Base-by-base conservation (phyloP, 495 filamentous ascomycete genomes). In the Clavariopsis aquatica region DNA sequence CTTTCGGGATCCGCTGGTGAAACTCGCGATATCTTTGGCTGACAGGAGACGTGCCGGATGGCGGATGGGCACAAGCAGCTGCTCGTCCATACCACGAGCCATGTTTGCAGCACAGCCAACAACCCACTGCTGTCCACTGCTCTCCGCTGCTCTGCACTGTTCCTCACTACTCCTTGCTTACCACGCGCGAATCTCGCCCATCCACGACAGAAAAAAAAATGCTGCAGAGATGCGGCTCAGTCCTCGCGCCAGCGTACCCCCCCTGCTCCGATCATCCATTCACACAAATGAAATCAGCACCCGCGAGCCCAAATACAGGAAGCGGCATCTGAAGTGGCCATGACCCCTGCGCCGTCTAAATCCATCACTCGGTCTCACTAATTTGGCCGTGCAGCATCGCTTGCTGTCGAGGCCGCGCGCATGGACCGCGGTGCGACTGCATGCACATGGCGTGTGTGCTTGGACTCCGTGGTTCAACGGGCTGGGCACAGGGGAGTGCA, bases 301-400 rank as follows among this genome's bases (percentile, higher is more conserved):
- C 13, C 24, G 52, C n/a, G 36, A 8, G 10, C 20, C 56, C 60
- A 56, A 24, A 49, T 22, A 27, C 52, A 56, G 27, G 2, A 57
- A 46, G 57, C 46, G 55, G 57, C 58, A 62, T 67, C 57, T 31
- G 3, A 27, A 19, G 13, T 17, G 26, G n/a, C n/a, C 17, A 5
- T 17, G 17, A 7, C 51, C 63, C 63, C 34, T 60, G 64, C 57
- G 17, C 57, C 24, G 54, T 62, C 64, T 67, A 67, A 62, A 62
- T 62, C 52, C 36, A 62, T 67, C 57, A 15, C 64, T 13, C 26
- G 38, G 64, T 66, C 56, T 60, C 64, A 67, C 64, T 58, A 67
- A 67, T 57, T 62, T 62, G 64, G 43, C 56, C 64, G 23, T 67
- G 64, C 64, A 67, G 34, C 31, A 43, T 62, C 58, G 64, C 64